Evolutionary conservation across 179 eudicot species (phyloP).

Genomic region (Heliamphora pulchella): DNA sequence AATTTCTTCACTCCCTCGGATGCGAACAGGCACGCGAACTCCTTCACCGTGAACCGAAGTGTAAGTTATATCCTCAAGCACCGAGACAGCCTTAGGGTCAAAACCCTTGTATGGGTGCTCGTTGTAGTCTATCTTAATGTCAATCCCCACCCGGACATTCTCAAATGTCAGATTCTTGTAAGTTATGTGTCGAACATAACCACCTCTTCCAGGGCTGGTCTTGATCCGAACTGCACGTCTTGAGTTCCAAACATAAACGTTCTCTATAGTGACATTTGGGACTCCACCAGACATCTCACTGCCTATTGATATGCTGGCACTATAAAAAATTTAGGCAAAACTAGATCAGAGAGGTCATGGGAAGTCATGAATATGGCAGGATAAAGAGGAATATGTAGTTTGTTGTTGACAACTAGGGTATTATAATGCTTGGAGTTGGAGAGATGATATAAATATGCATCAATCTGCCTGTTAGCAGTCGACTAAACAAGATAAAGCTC

Average conservation of each 20-base stretch:
- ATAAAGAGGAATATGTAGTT: too few species aligned
- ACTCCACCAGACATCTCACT: slow-evolving; percentile 99
- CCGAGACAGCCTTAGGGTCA: slow-evolving; percentile 64
- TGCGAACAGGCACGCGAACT: slow-evolving; percentile 90
- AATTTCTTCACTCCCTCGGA: slow-evolving; percentile 75
- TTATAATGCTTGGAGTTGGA: too few species aligned
- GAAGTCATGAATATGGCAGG: neutral
- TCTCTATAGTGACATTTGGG: slow-evolving; percentile 72
- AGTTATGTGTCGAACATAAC: slow-evolving; percentile 60
- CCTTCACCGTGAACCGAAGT: slow-evolving; percentile 69
- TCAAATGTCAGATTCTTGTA: slow-evolving; percentile 74
- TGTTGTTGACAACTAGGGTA: too few species aligned
- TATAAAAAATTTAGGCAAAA: slow-evolving; percentile 24
- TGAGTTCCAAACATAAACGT: slow-evolving; percentile 65
- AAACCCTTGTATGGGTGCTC: slow-evolving; percentile 83
- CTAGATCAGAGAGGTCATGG: neutral
- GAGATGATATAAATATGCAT: too few species aligned
- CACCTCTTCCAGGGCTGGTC: slow-evolving; percentile 87
- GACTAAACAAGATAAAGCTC: too few species aligned
- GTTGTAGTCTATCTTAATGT: slow-evolving; percentile 85
- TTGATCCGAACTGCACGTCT: slow-evolving; percentile 89
- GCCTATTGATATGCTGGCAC: slow-evolving; percentile 95
- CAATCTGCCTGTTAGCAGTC: too few species aligned
- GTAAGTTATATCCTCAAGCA: slow-evolving; percentile 51
- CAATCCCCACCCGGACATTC: slow-evolving; percentile 76